Evolutionary conservation across 495 filamentous ascomycete species (phyloP).

Genomic region (Chaetomium tenue): DNA sequence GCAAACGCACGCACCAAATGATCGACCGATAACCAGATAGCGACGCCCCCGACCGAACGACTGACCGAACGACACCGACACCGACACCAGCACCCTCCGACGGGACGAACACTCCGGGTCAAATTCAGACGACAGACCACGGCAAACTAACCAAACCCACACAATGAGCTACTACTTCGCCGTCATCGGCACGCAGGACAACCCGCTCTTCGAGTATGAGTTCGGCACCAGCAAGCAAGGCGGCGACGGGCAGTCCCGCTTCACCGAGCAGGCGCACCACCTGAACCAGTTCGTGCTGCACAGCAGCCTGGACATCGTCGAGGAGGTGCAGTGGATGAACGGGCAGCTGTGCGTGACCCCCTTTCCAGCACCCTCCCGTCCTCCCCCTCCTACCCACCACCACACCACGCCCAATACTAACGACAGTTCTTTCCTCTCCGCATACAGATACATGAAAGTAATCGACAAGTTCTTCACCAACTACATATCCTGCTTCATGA

Average conservation of each 20-base stretch:
- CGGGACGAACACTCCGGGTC: background rate
- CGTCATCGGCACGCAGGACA: conserved; percentile 90
- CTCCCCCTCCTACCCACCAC: background rate
- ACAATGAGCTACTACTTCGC: conserved; percentile 95
- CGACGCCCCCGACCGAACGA: background rate
- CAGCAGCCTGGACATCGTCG: conserved; percentile 85
- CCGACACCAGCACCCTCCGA: conserved; percentile 1
- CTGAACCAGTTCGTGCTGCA: conserved; percentile 98
- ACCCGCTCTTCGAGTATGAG: conserved; percentile 90
- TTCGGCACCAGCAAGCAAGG: conserved; percentile 94
- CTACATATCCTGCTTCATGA: conserved; percentile 89
- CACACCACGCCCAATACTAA: background rate
- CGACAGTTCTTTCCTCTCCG: no score
- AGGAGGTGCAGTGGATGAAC: conserved; percentile 88
- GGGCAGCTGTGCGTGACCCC: conserved; percentile 63
- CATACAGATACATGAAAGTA: conserved; percentile 84
- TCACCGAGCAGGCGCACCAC: conserved; percentile 78
- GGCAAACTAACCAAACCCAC: background rate
- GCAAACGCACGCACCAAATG: conserved; percentile 24
- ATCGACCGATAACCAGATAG: conserved; percentile 30
- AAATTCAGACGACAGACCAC: no score
- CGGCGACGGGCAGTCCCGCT: conserved; percentile 86
- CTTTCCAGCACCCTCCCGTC: conserved; percentile 1
- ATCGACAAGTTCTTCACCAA: conserved; percentile 91
- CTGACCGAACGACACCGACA: background rate